A percentile compares a stretch with the other conserved stretches of the same genome.
Conservation (phyloP, 495 filamentous ascomycete species). For the Penicilliopsis zonata region DNA sequence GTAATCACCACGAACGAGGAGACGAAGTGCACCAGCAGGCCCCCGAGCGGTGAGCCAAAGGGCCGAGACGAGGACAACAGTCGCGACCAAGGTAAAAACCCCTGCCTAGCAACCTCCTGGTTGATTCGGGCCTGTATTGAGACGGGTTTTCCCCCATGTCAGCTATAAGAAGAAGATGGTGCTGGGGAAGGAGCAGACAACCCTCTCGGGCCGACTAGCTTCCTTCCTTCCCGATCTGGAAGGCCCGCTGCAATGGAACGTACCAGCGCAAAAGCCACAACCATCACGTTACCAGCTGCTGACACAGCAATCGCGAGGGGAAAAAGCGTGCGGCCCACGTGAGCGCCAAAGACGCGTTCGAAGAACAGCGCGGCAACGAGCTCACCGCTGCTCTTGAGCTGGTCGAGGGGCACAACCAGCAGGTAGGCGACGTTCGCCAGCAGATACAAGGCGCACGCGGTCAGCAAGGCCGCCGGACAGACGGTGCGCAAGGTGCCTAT, state of each 20-base stretch:
- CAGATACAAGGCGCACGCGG: constrained; percentile 50
- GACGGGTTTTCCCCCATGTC: neutral
- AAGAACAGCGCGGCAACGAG: constrained; percentile 60
- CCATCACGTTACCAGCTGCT: constrained; percentile 65
- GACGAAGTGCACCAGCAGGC: constrained; percentile 54
- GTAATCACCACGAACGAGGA: constrained; percentile 54
- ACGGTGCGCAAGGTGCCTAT: constrained; percentile 53
- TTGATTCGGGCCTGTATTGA: constrained; percentile 48
- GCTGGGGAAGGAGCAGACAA: constrained; percentile 1
- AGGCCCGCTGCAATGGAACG: constrained; percentile 3
- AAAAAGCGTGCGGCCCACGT: constrained; percentile 43
- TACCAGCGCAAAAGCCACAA: constrained; percentile 57
- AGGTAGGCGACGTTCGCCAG: constrained; percentile 64
- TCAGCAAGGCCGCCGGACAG: constrained; percentile 47
- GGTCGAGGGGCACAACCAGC: constrained; percentile 52
- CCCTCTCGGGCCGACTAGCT: no score
- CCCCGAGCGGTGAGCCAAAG: constrained; percentile 55
- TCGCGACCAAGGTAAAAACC: constrained; percentile 55
- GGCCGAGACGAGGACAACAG: constrained; percentile 52
- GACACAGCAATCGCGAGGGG: constrained; percentile 55
- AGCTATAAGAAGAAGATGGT: neutral
- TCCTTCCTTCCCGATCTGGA: no score
- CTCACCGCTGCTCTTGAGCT: constrained; percentile 55
- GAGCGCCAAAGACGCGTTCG: constrained; percentile 48
- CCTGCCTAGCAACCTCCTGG: constrained; percentile 56